These are phyloP conservation scores for Atkinsonella texensis DNA, from an alignment of 2,329 filamentous ascomycete genomes.

Conservation along the genomic window DNA sequence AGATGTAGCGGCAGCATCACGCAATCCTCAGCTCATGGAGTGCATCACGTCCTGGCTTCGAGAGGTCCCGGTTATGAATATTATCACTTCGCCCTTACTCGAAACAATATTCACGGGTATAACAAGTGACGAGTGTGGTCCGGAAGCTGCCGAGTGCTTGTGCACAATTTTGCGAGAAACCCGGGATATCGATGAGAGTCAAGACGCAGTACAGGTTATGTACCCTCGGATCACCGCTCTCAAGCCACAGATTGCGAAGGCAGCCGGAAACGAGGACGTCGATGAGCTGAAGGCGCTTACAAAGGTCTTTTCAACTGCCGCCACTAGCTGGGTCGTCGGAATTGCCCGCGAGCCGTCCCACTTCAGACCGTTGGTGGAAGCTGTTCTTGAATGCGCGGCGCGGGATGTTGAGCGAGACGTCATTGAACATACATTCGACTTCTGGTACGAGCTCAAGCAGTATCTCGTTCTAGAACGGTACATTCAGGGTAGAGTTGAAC, in stretches of 20 bases:
- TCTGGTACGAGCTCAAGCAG: conserved; percentile 98
- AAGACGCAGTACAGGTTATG: conserved; percentile 68
- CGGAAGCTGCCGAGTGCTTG: conserved; percentile 82
- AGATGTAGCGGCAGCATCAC: conserved; percentile 54
- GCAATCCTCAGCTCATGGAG: conserved; percentile 82
- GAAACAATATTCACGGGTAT: conserved; percentile 70
- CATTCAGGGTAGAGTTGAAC: conserved; percentile 63
- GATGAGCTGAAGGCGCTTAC: conserved; percentile 84
- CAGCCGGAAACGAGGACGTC: conserved; percentile 67
- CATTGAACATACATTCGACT: conserved; percentile 86
- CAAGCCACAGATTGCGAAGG: conserved; percentile 61
- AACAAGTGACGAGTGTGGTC: conserved; percentile 63
- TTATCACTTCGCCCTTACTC: conserved; percentile 78
- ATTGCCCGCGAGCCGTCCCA: conserved; percentile 73
- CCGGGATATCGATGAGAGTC: conserved; percentile 80
- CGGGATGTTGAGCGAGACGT: conserved; percentile 83
- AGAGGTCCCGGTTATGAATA: conserved; percentile 73
- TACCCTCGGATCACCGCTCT: conserved; percentile 72
- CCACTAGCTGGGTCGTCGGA: conserved; percentile 85
- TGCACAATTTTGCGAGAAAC: conserved; percentile 89
- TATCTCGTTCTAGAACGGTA: conserved; percentile 88
- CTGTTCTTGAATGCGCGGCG: conserved; percentile 81
- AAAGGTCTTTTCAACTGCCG: conserved; percentile 82
- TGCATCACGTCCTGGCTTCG: conserved; percentile 95
- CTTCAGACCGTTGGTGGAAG: conserved; percentile 77